Evolutionary conservation across 192 early-diverging fungal species (phyloP).

Genomic region (Gryganskiella cystojenkinii): DNA sequence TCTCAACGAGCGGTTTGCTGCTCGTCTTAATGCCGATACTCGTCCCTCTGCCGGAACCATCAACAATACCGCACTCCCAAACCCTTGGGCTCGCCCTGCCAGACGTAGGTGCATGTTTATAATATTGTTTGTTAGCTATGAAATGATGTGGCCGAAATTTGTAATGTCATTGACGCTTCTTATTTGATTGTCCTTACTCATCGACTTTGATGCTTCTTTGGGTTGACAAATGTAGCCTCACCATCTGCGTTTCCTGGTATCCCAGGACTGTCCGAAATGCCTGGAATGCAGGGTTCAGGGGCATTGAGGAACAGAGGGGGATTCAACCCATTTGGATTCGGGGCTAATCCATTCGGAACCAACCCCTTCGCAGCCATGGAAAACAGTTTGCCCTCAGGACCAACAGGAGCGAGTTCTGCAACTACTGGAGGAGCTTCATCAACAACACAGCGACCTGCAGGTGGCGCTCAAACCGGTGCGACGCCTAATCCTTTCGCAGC

Average conservation of each 20-base stretch:
- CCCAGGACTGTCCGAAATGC: background rate
- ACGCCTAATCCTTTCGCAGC: slow-evolving; percentile 20
- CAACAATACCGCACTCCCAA: slow-evolving; percentile 66
- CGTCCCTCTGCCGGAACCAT: slow-evolving; percentile 57
- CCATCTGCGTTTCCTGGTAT: slow-evolving; percentile 18
- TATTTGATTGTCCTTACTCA: background rate
- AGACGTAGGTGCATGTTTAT: slow-evolving; percentile 27
- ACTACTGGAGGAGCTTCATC: background rate
- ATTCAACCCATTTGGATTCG: slow-evolving; percentile 13
- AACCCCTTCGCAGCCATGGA: slow-evolving; percentile 45
- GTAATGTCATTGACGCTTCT: background rate
- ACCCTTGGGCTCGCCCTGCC: slow-evolving; percentile 63
- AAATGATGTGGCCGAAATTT: background rate
- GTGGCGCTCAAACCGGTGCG: background rate
- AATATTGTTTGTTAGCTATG: background rate
- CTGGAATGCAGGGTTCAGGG: slow-evolving; percentile 16
- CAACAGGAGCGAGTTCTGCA: background rate
- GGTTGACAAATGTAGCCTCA: background rate
- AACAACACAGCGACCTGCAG: background rate
- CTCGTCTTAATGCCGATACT: slow-evolving; percentile 63
- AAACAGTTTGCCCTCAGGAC: background rate
- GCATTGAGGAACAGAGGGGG: slow-evolving; percentile 6
- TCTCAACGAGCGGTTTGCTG: slow-evolving; percentile 62
- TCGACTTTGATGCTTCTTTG: background rate
- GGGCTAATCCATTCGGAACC: slow-evolving; percentile 4